These are phyloP conservation scores for Daldinia sp. DNA, from an alignment of 2,329 filamentous ascomycete genomes.

Conservation along the genomic window DNA sequence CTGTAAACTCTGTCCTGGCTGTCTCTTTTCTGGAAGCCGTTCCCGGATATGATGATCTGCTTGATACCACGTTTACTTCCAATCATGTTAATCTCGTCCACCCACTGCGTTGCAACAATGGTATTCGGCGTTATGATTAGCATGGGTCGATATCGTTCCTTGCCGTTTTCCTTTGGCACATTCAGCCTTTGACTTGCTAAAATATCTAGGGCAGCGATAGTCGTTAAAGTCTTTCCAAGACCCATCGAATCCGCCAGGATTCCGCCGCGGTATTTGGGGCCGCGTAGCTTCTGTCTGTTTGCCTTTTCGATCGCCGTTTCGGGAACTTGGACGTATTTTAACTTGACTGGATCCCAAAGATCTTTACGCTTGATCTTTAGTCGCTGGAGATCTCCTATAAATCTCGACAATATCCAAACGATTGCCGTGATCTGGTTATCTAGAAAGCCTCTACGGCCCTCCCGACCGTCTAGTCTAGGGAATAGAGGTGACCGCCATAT, in stretches of 20 bases:
- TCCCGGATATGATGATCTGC: conserved; percentile 13
- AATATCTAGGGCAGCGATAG: conserved; percentile 37
- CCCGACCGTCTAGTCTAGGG: conserved; percentile 32
- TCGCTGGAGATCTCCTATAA: conserved; percentile 40
- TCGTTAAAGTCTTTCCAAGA: conserved; percentile 43
- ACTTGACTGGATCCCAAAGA: background rate
- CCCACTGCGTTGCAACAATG: conserved; percentile 42
- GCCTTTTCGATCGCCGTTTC: conserved; percentile 16
- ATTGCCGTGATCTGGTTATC: conserved; percentile 44
- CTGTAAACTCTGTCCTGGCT: background rate
- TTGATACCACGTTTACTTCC: conserved; percentile 9
- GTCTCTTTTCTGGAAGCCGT: background rate
- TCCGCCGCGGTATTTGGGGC: conserved; percentile 40
- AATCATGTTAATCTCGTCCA: conserved; percentile 36
- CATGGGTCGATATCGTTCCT: conserved; percentile 34
- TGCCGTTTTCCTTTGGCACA: conserved; percentile 7
- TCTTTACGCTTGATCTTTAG: conserved; percentile 11
- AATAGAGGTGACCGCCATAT: conserved; percentile 41
- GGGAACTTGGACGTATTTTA: background rate
- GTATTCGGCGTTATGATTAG: conserved; percentile 40
- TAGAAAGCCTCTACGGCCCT: conserved; percentile 38
- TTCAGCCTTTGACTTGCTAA: conserved; percentile 38
- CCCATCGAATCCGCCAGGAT: conserved; percentile 46
- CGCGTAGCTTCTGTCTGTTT: conserved; percentile 31
- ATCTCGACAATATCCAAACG: conserved; percentile 44